A percentile compares a stretch with the other conserved stretches of the same genome.
Evolutionary conservation across 2,329 filamentous ascomycete genomes (phyloP).

Genomic region (Penicillium sp.): DNA sequence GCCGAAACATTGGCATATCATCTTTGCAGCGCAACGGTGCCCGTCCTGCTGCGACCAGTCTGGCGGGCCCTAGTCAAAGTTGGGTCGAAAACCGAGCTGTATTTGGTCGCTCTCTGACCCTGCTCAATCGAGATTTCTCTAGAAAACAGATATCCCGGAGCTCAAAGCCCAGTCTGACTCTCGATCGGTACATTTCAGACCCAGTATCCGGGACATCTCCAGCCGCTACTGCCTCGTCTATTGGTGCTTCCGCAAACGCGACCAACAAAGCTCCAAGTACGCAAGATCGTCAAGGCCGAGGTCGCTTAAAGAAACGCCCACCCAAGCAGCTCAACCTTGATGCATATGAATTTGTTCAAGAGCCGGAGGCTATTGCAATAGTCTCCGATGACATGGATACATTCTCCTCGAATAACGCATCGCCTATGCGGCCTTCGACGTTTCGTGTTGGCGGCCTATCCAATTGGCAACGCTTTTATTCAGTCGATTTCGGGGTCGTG

Average conservation of each 20-base stretch:
- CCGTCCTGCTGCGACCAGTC: conserved; percentile 37
- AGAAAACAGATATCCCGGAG: conserved; percentile 13
- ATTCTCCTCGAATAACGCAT: background rate
- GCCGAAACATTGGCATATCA: conserved; percentile 34
- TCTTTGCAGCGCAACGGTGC: conserved; percentile 35
- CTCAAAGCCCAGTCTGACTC: conserved; percentile 26
- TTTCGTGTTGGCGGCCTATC: conserved; percentile 43
- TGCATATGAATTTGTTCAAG: conserved; percentile 34
- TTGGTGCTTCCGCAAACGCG: background rate
- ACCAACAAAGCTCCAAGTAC: background rate
- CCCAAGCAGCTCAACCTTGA: conserved; percentile 50
- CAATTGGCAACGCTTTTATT: conserved; percentile 50
- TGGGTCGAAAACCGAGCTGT: conserved; percentile 17
- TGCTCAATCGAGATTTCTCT: conserved; percentile 31
- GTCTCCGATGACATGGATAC: conserved; percentile 20
- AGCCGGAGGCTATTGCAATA: conserved; percentile 41
- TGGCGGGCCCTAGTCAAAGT: conserved; percentile 16
- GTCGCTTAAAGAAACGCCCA: conserved; percentile 35
- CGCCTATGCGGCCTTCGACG: conserved; percentile 18
- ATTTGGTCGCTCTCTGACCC: conserved; percentile 34
- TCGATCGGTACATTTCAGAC: conserved; percentile 38
- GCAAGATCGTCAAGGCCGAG: conserved; percentile 15
- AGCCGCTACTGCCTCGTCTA: background rate
- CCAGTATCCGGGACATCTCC: background rate
- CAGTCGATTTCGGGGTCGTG: conserved; percentile 53